Evolutionary conservation across 2,329 filamentous ascomycete species (phyloP).

Genomic region (Triangularia verruculosa): DNA sequence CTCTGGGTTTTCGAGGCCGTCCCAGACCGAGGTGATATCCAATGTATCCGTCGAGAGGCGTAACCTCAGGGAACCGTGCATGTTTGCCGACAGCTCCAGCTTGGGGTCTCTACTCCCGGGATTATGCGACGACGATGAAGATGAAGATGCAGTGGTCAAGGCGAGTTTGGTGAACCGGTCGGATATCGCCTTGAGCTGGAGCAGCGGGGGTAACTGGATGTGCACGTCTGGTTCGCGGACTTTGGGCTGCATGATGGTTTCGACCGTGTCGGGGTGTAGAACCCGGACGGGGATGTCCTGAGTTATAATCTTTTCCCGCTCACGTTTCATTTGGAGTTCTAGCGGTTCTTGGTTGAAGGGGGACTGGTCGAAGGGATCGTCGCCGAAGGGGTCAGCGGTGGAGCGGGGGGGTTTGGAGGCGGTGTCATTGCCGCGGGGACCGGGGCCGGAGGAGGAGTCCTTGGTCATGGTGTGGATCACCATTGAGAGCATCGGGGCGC

Average conservation of each 20-base stretch:
- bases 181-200: slow-evolving; percentile 89
- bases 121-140: slow-evolving; percentile 25
- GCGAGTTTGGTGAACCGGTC: slow-evolving; percentile 93
- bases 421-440: slow-evolving; percentile 13
- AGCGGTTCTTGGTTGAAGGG: slow-evolving; percentile 47
- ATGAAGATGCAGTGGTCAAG: slow-evolving; percentile 33
- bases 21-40: slow-evolving; percentile 83
- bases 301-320: slow-evolving; percentile 87
- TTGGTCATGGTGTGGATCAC: slow-evolving; percentile 79
- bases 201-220: slow-evolving; percentile 80
- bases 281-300: slow-evolving; percentile 96
- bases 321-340: slow-evolving; percentile 58
- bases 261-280: slow-evolving; percentile 77
- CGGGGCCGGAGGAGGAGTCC: slow-evolving; percentile 36
- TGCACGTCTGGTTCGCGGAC: slow-evolving; percentile 91
- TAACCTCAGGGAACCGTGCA: slow-evolving; percentile 83
- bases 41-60: slow-evolving; percentile 80
- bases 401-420: not conserved
- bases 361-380: slow-evolving; percentile 43
- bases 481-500: slow-evolving; percentile 79
- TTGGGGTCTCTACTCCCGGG: slow-evolving; percentile 50
- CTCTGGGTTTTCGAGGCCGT: slow-evolving; percentile 79
- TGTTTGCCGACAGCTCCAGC: slow-evolving; percentile 86
- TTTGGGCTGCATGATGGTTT: slow-evolving; percentile 87
- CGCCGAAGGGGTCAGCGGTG: slow-evolving; percentile 40